Evolutionary conservation across 352 stramenopile genomes (phyloP).

Genomic region (Phytophthora litchii): DNA sequence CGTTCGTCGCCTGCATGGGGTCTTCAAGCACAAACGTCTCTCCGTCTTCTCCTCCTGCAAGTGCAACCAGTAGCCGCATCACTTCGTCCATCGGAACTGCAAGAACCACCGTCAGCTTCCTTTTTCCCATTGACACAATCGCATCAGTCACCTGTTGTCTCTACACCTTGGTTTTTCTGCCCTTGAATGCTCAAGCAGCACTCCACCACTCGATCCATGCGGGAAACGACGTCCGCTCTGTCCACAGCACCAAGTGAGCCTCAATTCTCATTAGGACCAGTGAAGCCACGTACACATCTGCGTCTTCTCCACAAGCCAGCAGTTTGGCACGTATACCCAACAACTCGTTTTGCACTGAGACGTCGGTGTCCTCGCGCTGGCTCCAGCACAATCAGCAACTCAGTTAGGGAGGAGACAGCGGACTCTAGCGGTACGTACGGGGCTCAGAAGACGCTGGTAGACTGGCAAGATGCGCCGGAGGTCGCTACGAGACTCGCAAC

Average conservation of each 20-base stretch:
- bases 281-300: conserved; percentile 26
- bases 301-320: conserved; percentile 14
- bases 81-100: conserved; percentile 35
- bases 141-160: conserved; percentile 1
- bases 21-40: conserved; percentile 68
- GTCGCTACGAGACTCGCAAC: conserved; percentile 15
- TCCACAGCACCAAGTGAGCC: not conserved
- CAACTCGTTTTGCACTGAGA: conserved; percentile 27
- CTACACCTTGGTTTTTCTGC: conserved; percentile 13
- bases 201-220: conserved; percentile 45
- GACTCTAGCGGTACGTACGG: conserved; percentile 33
- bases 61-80: conserved; percentile 60
- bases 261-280: not conserved
- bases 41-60: conserved; percentile 60
- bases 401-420: not conserved
- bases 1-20: conserved; percentile 33
- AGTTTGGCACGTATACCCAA: conserved; percentile 34
- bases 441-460: conserved; percentile 59
- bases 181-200: conserved; percentile 34
- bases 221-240: conserved; percentile 41
- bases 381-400: not conserved
- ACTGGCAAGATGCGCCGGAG: conserved; percentile 42
- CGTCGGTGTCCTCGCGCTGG: conserved; percentile 9
- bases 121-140: not conserved
- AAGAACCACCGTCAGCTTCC: not conserved